Evolutionary conservation across 2,329 filamentous ascomycete species (phyloP).

Genomic region (Zymoseptoria ardabiliae): DNA sequence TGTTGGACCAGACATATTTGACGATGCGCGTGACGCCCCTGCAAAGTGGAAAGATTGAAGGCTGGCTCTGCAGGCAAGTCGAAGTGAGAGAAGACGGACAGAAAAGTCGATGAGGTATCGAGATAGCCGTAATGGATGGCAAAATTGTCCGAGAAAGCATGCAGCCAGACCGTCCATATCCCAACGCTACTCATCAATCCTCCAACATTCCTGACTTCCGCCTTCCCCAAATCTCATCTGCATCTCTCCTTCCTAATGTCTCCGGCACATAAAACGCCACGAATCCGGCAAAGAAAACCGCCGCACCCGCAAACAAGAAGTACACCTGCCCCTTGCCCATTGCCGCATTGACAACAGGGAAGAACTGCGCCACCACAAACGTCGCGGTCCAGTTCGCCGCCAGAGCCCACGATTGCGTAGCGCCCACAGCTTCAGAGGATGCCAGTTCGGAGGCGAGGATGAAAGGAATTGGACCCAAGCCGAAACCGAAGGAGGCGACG

Average conservation of each 20-base stretch:
- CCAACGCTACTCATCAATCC: constrained; percentile 3
- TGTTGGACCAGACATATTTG: no score
- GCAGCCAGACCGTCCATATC: neutral
- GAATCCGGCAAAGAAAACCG: constrained; percentile 61
- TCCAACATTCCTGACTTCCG: constrained; percentile 28
- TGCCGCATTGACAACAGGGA: constrained; percentile 74
- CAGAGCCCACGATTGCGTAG: constrained; percentile 81
- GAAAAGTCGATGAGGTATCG: no score
- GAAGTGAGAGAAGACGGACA: no score
- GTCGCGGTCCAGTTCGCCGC: constrained; percentile 85
- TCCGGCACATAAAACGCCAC: constrained; percentile 69
- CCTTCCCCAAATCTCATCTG: constrained; percentile 86
- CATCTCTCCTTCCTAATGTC: constrained; percentile 75
- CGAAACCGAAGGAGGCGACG: constrained; percentile 82
- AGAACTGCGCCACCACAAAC: constrained; percentile 89
- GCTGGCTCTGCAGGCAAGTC: no score
- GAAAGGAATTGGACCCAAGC: constrained; percentile 88
- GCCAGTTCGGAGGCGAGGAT: constrained; percentile 90
- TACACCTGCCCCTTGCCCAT: constrained; percentile 81
- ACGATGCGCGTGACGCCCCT: no score
- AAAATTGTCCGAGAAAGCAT: neutral
- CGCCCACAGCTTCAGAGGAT: constrained; percentile 80
- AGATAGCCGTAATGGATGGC: neutral
- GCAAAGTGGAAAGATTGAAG: no score
- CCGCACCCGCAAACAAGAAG: constrained; percentile 78